Evolutionary conservation across 495 filamentous ascomycete genomes (phyloP), one percentile per base, ranked within the genome.

Genomic region (Trichoderma erinaceum): DNA sequence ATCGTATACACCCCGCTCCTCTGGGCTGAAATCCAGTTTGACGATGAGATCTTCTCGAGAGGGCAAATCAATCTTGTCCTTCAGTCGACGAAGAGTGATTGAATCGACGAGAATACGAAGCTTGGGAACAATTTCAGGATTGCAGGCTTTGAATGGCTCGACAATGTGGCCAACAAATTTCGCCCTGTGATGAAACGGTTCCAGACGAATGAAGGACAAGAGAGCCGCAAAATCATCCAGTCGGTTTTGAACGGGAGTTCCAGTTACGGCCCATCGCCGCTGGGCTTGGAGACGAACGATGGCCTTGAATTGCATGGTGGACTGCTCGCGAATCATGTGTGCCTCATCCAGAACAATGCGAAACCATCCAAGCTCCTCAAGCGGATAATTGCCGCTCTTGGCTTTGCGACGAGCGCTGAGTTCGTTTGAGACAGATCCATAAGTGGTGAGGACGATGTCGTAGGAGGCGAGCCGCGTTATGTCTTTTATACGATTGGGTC

Each of bases 321-420:
- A 83, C 70, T 91, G 90, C 72, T 96, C 92, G 12, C 95, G 88
- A 71, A 99, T 97, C 73, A 88, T 89, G 78, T 99, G 95, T 16
- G 93, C 95, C 77, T 99, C 95, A 73, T 99, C 95, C 32, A 99
- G 84, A 0, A 97, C 94, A 67, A 99, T 92, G 10, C 95, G 89
- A 74, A 98, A 98, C 90, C 94, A 96, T 69, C 90, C 89, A 70
- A 93, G 88, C 70, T 87, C 81, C 43, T 86, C 85, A 46, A 98
- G 77, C 0, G 93, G 90, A 68, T 86, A 91, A 12, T 75, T 71
- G 0, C 85, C 85, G 18, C 80, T 75, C 71, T 85, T 89, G 48
- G 81, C 79, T 65, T 86, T 86, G 46, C 82, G 81, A 23, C 87
- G 83, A 12, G 84, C 78, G 43, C 79, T 82, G 27, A 90, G 84